Base-by-base conservation (phyloP, 2,329 filamentous ascomycete genomes). In the Trichophaea hybrida region DNA sequence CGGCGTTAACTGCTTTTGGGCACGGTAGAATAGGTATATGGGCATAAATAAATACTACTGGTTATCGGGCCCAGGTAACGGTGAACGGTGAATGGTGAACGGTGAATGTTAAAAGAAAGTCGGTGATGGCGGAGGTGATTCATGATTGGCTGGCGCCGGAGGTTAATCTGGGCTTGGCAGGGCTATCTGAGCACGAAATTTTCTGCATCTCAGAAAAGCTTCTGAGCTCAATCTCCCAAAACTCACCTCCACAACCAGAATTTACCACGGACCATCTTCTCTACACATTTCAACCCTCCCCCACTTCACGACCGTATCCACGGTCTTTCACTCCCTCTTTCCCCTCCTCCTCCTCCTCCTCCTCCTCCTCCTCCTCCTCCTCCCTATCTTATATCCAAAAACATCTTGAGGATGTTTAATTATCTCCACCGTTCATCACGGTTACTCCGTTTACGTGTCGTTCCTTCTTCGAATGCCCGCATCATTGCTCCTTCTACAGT, bases 381-480 rank as follows among this genome's bases (percentile, higher is more conserved):
- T 34, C 40, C 33, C 15, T 37, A 40, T 32, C 50, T 37, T 43
- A 15, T 51, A 43, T 48, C 48, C 43, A 32, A 52, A 52, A 17
- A 59, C 24, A 53, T 44, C n/a, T n/a, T 6, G 6, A 57, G 40
- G 31, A 64, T 64, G 62, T 63, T 64, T 44, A 51, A 58, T 44
- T 57, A 52, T n/a, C 32, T 64, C 2, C 62, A 61, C 49, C 60
- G 58, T 5, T 58, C 60, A 55, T 64, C 50, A 12, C 50, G 50
- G 50, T 35, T 53, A 35, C 50, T 53, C 10, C 50, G 50, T 12
- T n/a, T 53, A 8, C 50, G 33, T 35, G 32, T 37, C 50, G 34
- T 58, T 1, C 50, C 62, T 43, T 24, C 24, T 24, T 43, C 58
- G 56, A 50, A 59, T 55, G 37, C 61, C 37, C 59, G 61, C 15